phyloP scores from a whole-genome alignment of 768 basidiomycete genomes.

The Amanita pseudoporphyria region DNA sequence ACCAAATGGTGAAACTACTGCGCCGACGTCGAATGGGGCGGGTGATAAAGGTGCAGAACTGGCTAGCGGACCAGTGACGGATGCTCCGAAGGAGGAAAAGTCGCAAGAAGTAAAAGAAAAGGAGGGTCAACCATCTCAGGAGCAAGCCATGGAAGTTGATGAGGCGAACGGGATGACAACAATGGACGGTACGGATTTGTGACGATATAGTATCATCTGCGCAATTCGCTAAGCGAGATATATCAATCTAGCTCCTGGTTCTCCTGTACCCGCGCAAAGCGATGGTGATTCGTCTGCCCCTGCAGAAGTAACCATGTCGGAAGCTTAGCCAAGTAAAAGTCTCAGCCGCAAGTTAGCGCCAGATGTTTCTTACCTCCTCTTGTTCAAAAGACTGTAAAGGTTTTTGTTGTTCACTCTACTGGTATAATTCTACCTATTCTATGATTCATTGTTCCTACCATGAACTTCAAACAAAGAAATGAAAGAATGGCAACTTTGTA shows the following conservation, averaged over 20 bases:
- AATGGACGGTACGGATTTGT: conserved; percentile 1
- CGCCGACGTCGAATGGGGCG: conserved; percentile 1
- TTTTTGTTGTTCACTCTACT: background rate
- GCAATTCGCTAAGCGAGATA: background rate
- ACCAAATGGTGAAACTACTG: conserved; percentile 12
- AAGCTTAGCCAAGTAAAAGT: background rate
- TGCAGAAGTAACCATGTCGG: background rate
- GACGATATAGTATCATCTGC: background rate
- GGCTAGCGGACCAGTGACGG: background rate
- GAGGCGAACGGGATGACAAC: background rate
- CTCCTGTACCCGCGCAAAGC: background rate
- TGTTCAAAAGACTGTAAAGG: background rate
- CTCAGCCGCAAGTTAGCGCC: background rate
- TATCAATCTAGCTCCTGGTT: conserved; percentile 4
- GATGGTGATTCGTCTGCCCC: background rate
- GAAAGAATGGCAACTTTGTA: background rate
- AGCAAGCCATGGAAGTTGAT: background rate
- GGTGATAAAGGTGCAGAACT: background rate
- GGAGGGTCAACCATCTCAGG: background rate
- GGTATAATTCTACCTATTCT: background rate
- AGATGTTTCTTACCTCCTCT: background rate
- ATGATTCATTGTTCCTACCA: background rate
- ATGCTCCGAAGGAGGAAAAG: background rate
- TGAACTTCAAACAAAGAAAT: background rate
- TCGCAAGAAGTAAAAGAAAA: background rate